A percentile compares a stretch with the other conserved stretches of the same genome.
These are phyloP conservation scores for Phalaenopsis hybrid DNA, from an alignment of 116 monocot genomes.

Conservation along the genomic window DNA sequence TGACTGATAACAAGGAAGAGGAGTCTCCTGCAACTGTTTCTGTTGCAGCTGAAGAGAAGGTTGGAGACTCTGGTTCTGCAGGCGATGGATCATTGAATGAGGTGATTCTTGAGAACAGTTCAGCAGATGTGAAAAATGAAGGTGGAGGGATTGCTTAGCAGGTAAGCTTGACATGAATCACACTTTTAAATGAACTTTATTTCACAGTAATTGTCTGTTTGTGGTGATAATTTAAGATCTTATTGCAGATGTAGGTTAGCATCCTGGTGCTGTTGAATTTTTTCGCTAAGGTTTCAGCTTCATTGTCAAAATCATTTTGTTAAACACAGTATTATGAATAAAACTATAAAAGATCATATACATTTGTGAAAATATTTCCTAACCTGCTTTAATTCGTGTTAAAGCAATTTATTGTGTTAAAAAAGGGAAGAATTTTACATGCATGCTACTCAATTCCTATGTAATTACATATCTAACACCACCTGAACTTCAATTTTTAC, in stretches of 20 bases:
- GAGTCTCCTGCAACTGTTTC: slow-evolving; percentile 11
- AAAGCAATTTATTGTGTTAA: too few species aligned
- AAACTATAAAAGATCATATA: too few species aligned
- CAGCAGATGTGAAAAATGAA: neutral
- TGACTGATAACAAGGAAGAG: slow-evolving; percentile 4
- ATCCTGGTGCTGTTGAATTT: neutral
- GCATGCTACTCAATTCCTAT: too few species aligned
- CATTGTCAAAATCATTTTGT: too few species aligned
- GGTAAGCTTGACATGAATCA: neutral
- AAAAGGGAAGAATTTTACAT: too few species aligned
- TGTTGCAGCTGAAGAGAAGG: neutral
- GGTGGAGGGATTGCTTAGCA: neutral
- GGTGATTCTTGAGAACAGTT: neutral
- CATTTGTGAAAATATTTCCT: too few species aligned
- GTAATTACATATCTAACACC: too few species aligned
- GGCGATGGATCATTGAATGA: neutral
- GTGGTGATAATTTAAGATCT: neutral
- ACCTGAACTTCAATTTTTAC: too few species aligned
- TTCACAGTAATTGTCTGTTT: neutral
- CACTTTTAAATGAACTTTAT: neutral
- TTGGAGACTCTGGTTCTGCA: neutral
- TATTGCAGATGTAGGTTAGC: neutral
- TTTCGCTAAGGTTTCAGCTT: too few species aligned
- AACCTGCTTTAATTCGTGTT: too few species aligned
- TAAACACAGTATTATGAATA: too few species aligned